Percentiles rank a stretch among this genome's conserved stretches.
Evolutionary conservation across 371 early-diverging fungal genomes (phyloP).

Genomic region (Mortierella sp.): DNA sequence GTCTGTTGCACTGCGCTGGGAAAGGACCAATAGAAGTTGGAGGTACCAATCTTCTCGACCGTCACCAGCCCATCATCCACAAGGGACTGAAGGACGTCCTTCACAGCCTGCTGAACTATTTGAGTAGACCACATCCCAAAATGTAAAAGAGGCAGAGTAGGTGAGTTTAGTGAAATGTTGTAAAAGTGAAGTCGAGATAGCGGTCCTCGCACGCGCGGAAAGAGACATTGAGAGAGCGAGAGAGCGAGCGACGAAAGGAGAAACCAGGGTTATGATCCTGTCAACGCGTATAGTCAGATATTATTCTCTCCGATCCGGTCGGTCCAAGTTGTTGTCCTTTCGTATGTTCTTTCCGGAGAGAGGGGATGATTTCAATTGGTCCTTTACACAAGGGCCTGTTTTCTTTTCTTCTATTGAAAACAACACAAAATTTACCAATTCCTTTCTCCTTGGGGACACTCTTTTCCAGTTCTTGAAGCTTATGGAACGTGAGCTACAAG

Average conservation of each 20-base stretch:
- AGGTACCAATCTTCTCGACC: constrained; percentile 94
- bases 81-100: constrained; percentile 90
- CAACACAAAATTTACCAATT: constrained; percentile 69
- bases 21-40: constrained; percentile 95
- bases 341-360: not conserved
- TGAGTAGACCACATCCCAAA: not conserved
- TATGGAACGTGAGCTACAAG: constrained; percentile 68
- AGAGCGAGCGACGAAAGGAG: not conserved
- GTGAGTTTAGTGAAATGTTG: not conserved
- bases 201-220: not conserved
- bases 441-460: constrained; percentile 89
- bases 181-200: not conserved
- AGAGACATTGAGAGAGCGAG: not conserved
- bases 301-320: not conserved
- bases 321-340: not conserved
- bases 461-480: constrained; percentile 94
- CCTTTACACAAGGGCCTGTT: not conserved
- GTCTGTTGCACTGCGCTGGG: constrained; percentile 79
- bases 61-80: constrained; percentile 92
- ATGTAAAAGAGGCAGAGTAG: not conserved
- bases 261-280: constrained; percentile 2
- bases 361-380: not conserved
- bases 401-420: not conserved
- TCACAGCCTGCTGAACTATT: constrained; percentile 85
- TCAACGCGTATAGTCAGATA: not conserved